Evolutionary conservation across 2,329 filamentous ascomycete species (phyloP).

Genomic region (Colletotrichum tanaceti): DNA sequence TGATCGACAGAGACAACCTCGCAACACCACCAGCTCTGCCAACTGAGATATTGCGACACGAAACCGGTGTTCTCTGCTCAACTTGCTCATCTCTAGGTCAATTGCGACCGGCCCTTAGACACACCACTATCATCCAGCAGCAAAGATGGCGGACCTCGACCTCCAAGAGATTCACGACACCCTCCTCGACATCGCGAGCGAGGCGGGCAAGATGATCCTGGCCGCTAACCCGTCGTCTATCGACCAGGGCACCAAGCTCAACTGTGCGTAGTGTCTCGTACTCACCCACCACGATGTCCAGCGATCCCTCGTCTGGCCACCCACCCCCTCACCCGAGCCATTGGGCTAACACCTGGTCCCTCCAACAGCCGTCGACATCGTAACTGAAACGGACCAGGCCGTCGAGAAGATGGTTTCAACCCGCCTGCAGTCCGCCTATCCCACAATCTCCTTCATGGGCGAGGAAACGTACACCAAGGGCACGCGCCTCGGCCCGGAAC

Average conservation of each 20-base stretch:
- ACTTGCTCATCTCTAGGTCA: too few relatives aligned
- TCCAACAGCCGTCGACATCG: constrained; percentile 71
- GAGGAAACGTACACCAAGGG: constrained; percentile 82
- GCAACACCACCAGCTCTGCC: not conserved
- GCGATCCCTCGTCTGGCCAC: not conserved
- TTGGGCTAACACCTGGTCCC: not conserved
- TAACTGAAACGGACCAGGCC: constrained; percentile 75
- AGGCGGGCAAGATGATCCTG: constrained; percentile 74
- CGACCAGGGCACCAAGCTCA: constrained; percentile 70
- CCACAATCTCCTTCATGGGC: constrained; percentile 73
- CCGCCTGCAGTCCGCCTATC: constrained; percentile 64
- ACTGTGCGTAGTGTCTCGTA: constrained; percentile 59
- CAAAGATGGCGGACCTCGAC: constrained; percentile 66
- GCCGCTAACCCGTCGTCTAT: constrained; percentile 69
- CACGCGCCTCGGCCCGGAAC: constrained; percentile 68
- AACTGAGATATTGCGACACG: not conserved
- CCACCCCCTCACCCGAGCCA: too few relatives aligned
- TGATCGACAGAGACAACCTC: constrained; percentile 7
- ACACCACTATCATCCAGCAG: not conserved
- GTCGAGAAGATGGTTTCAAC: constrained; percentile 72
- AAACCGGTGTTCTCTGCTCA: too few relatives aligned
- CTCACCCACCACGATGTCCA: not conserved
- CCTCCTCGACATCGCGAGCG: constrained; percentile 68
- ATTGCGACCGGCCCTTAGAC: not conserved
- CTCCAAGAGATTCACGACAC: constrained; percentile 72